Evolutionary conservation across 140 eudicot species (phyloP).

Genomic region (Ambrosia hybrid): DNA sequence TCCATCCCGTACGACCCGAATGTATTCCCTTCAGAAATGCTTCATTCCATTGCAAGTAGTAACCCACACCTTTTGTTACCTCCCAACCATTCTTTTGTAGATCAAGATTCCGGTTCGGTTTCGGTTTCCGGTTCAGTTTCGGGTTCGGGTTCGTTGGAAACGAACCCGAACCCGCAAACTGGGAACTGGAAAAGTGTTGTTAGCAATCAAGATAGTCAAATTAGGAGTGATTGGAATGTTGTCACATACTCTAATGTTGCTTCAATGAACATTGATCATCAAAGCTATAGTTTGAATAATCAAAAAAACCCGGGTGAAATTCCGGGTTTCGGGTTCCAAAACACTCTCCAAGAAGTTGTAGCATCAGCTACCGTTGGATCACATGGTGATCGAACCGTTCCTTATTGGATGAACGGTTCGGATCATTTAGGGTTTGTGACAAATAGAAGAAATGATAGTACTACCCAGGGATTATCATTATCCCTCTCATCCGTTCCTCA

Average conservation of each 20-base stretch:
- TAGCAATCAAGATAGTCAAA: slow-evolving; percentile 24
- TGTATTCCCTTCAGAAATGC: slow-evolving; percentile 48
- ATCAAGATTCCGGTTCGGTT: slow-evolving; percentile 36
- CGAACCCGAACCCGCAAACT: too few species aligned
- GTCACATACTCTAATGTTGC: slow-evolving; percentile 5
- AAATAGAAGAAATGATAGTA: slow-evolving; percentile 14
- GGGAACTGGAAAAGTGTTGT: slow-evolving; percentile 31
- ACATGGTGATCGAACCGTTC: slow-evolving; percentile 26
- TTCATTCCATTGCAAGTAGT: slow-evolving; percentile 35
- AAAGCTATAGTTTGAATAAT: slow-evolving; percentile 22
- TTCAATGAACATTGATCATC: slow-evolving; percentile 28
- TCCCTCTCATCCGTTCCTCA: slow-evolving; percentile 66
- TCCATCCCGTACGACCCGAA: slow-evolving; percentile 48
- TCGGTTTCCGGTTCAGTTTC: slow-evolving; percentile 12
- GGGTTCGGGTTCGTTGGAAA: slow-evolving; percentile 11
- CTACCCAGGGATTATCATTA: slow-evolving; percentile 52
- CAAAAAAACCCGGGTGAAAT: slow-evolving; percentile 36
- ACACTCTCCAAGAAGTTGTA: slow-evolving; percentile 56
- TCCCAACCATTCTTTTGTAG: slow-evolving; percentile 29
- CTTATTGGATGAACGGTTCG: slow-evolving; percentile 42
- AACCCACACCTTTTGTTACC: slow-evolving; percentile 43
- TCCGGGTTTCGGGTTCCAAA: slow-evolving; percentile 33
- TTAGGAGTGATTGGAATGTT: slow-evolving; percentile 39
- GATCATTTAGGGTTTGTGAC: slow-evolving; percentile 40
- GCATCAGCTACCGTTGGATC: slow-evolving; percentile 39